phyloP scores from a whole-genome alignment of 768 basidiomycete genomes.

The Suillus bovinus region DNA sequence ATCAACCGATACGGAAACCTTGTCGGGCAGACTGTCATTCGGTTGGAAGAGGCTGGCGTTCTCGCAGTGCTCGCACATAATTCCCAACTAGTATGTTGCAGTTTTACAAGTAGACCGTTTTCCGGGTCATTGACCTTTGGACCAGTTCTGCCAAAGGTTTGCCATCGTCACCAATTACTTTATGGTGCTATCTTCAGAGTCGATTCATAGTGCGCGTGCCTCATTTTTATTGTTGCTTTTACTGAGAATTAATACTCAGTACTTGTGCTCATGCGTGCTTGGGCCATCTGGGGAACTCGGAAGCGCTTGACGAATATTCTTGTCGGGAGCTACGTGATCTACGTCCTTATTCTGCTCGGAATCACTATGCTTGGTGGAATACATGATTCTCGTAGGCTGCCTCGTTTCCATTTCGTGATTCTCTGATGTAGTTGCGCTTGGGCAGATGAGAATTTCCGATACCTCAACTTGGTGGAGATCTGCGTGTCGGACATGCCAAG shows the following conservation, averaged over 20 bases:
- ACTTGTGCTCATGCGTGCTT: slow-evolving; percentile 25
- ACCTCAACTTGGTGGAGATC: slow-evolving; percentile 16
- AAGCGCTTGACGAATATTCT: neutral
- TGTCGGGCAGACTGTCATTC: slow-evolving; percentile 20
- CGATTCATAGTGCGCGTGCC: slow-evolving; percentile 22
- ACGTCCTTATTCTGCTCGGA: neutral
- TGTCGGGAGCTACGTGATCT: slow-evolving; percentile 16
- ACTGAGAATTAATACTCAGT: slow-evolving; percentile 13
- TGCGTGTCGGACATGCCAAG: slow-evolving; percentile 12
- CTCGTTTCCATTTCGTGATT: neutral
- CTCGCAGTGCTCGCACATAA: slow-evolving; percentile 13
- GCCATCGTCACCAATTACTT: neutral
- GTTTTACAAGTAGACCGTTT: neutral
- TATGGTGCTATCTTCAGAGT: slow-evolving; percentile 19
- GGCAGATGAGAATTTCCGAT: slow-evolving; percentile 1
- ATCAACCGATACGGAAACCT: slow-evolving; percentile 21
- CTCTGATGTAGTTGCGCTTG: neutral
- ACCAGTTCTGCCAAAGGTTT: slow-evolving; percentile 21
- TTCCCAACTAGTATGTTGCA: slow-evolving; percentile 17
- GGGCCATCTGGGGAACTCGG: slow-evolving; percentile 22
- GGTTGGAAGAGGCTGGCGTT: slow-evolving; percentile 25
- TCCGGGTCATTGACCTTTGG: neutral
- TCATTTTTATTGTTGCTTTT: neutral
- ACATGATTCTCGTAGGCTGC: neutral
- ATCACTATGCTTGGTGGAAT: slow-evolving; percentile 1